Evolutionary conservation across 805 yeast species (phyloP).

Genomic region (Kodamaea restingae): DNA sequence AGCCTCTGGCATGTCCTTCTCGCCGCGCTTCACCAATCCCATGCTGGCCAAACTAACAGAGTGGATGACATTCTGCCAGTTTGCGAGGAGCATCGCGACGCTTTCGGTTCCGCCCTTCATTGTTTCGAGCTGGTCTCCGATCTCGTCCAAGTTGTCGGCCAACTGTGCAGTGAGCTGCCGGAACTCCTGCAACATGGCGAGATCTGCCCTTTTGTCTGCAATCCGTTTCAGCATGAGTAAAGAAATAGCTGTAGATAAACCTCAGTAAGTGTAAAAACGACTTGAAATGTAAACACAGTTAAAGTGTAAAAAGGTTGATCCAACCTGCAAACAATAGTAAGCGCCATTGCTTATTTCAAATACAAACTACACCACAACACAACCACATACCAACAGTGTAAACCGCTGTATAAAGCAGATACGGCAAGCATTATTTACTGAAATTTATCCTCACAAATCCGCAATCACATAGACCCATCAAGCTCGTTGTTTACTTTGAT

Average conservation of each 20-base stretch:
- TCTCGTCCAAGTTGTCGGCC: conserved; percentile 43
- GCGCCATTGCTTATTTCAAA: too few species aligned
- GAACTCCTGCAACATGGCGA: conserved; percentile 46
- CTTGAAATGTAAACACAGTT: not conserved
- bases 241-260: too few species aligned
- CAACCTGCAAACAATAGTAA: too few species aligned
- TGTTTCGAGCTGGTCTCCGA: conserved; percentile 46
- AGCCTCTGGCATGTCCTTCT: conserved; percentile 56
- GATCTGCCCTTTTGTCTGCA: conserved; percentile 48
- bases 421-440: too few species aligned
- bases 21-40: conserved; percentile 42
- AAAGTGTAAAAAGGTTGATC: not conserved
- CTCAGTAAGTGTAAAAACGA: too few species aligned
- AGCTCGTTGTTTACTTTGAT: not conserved
- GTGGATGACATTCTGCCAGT: conserved; percentile 61
- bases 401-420: too few species aligned
- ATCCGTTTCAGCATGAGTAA: conserved; percentile 22
- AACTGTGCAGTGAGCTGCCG: conserved; percentile 43
- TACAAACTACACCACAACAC: too few species aligned
- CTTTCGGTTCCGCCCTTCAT: conserved; percentile 57
- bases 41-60: conserved; percentile 59
- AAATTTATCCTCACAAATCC: too few species aligned
- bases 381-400: too few species aligned
- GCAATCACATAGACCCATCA: too few species aligned
- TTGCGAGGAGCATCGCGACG: conserved; percentile 53